phyloP scores from a whole-genome alignment of 768 basidiomycete genomes.

The Phylloporus sp. region DNA sequence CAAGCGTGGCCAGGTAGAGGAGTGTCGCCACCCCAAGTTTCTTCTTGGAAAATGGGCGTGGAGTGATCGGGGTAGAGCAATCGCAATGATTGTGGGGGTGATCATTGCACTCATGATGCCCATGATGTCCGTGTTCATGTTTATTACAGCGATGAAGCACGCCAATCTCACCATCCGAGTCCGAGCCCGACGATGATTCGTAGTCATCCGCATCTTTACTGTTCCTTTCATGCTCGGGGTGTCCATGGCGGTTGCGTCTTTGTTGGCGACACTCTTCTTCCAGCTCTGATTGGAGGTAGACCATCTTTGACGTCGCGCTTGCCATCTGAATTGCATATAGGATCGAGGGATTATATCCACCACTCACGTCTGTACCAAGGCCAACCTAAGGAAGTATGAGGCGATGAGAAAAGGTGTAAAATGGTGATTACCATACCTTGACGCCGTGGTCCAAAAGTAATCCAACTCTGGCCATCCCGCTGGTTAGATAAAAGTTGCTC shows the following conservation, averaged over 20 bases:
- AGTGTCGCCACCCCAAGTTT: constrained; percentile 69
- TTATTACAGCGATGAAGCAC: neutral
- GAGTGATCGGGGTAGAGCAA: neutral
- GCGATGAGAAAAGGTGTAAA: neutral
- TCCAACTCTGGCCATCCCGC: constrained; percentile 77
- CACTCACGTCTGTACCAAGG: constrained; percentile 88
- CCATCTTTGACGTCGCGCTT: too few relatives aligned
- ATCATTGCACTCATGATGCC: too few relatives aligned
- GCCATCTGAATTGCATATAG: too few relatives aligned
- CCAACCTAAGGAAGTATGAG: constrained; percentile 61
- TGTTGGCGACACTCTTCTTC: constrained; percentile 9
- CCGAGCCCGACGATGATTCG: neutral
- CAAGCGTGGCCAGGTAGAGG: constrained; percentile 84
- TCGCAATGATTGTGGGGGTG: neutral
- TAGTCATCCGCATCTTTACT: neutral
- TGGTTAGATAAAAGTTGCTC: constrained; percentile 86
- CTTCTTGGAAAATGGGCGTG: constrained; percentile 42
- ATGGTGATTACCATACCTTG: constrained; percentile 48
- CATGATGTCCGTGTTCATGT: neutral
- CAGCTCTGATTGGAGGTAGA: constrained; percentile 43
- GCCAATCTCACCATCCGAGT: neutral
- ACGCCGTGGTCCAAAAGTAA: constrained; percentile 74
- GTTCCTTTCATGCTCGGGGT: neutral
- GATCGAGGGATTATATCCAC: too few relatives aligned
- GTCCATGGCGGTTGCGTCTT: neutral